A percentile compares a stretch with the other conserved stretches of the same genome.
phyloP scores from a whole-genome alignment of 306 rosid species.

The Sicyos edulis region DNA sequence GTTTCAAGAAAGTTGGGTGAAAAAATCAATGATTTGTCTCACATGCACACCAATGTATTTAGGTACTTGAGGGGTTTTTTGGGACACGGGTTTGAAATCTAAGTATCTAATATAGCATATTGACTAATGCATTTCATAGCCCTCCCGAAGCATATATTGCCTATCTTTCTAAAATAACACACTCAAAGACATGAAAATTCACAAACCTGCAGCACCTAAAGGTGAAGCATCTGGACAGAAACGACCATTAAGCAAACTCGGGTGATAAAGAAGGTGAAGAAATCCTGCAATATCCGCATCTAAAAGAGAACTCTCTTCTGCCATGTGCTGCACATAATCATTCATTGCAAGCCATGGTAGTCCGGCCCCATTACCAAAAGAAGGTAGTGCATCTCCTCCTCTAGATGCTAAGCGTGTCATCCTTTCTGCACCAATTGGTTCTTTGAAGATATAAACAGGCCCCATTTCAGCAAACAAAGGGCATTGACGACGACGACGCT shows the following conservation, averaged over 20 bases:
- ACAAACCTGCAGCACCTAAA: conserved; percentile 78
- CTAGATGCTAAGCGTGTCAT: conserved; percentile 84
- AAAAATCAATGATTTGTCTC: not conserved
- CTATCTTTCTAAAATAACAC: not conserved
- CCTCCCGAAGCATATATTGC: too few relatives aligned
- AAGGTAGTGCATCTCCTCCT: conserved; percentile 90
- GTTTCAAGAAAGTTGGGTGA: not conserved
- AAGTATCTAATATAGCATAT: too few relatives aligned
- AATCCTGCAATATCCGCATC: conserved; percentile 90
- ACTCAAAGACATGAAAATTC: conserved; percentile 24
- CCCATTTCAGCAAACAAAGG: conserved; percentile 99
- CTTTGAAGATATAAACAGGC: conserved; percentile 89
- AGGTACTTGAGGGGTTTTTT: not conserved
- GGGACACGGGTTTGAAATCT: not conserved
- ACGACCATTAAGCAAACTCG: conserved; percentile 81
- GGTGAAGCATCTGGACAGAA: conserved; percentile 99
- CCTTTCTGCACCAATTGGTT: conserved; percentile 82
- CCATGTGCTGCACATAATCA: conserved; percentile 51
- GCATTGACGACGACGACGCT: conserved; percentile 96
- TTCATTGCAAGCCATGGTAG: conserved; percentile 83
- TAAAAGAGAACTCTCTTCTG: conserved; percentile 74
- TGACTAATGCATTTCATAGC: not conserved
- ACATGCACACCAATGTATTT: conserved; percentile 2
- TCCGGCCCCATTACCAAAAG: conserved; percentile 93
- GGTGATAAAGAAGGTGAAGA: conserved; percentile 92